Evolutionary conservation across 495 filamentous ascomycete species (phyloP).

Genomic region (Daldinia caldariorum): DNA sequence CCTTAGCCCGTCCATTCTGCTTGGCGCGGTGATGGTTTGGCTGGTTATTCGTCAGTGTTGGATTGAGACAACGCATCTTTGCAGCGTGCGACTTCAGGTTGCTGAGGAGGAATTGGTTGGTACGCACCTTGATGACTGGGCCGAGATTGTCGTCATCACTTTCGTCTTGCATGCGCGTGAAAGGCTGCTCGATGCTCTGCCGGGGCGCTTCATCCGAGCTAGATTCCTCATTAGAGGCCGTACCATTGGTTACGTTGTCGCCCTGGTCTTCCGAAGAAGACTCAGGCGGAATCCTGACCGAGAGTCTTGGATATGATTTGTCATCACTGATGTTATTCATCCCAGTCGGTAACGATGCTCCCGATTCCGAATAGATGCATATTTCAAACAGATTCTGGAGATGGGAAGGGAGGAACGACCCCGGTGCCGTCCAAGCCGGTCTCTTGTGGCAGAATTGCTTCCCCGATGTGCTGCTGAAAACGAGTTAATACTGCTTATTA

Average conservation of each 20-base stretch:
- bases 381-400: conserved; percentile 78
- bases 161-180: conserved; percentile 62
- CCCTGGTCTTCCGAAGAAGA: conserved; percentile 45
- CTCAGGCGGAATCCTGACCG: conserved; percentile 57
- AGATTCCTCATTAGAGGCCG: conserved; percentile 52
- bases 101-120: conserved; percentile 12
- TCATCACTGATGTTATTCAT: conserved; percentile 67
- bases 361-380: conserved; percentile 64
- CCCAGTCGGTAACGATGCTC: conserved; percentile 67
- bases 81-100: not conserved
- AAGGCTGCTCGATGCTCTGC: conserved; percentile 42
- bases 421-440: conserved; percentile 59
- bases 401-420: conserved; percentile 57
- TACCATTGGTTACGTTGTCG: conserved; percentile 43
- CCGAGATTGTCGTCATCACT: conserved; percentile 60
- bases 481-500: conserved; percentile 8
- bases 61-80: not conserved
- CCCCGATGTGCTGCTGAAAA: conserved; percentile 4
- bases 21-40: conserved; percentile 27
- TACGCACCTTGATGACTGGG: conserved; percentile 47
- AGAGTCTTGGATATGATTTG: conserved; percentile 65
- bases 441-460: conserved; percentile 44
- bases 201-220: conserved; percentile 49
- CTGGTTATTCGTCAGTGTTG: conserved; percentile 30
- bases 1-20: conserved; percentile 37